Conservation (phyloP, 805 yeast species). For the Saccharomycopsis fermentans region DNA sequence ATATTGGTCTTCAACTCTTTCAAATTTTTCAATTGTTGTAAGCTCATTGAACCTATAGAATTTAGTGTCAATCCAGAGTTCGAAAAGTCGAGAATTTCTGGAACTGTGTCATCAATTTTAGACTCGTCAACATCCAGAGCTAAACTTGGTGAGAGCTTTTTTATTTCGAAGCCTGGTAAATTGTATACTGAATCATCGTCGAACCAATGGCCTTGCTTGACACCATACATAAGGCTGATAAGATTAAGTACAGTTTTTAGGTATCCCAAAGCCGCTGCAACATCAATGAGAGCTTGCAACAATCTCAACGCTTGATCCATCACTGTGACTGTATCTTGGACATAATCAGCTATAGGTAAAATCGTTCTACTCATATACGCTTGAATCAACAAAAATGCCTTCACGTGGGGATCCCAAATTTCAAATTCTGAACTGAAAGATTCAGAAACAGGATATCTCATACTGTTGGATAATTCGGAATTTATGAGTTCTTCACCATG, state of each 20-base stretch:
- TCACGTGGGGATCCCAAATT: constrained; percentile 84
- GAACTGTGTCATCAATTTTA: not conserved
- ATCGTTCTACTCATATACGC: constrained; percentile 64
- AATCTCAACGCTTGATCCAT: constrained; percentile 92
- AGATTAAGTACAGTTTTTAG: constrained; percentile 50
- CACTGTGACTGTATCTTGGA: constrained; percentile 88
- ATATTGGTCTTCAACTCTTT: constrained; percentile 20
- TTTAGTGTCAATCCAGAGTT: constrained; percentile 24
- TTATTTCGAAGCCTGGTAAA: constrained; percentile 18
- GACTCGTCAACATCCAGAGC: not conserved
- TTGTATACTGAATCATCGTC: constrained; percentile 60
- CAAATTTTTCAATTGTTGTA: constrained; percentile 22
- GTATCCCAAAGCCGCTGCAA: constrained; percentile 75
- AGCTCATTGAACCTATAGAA: constrained; percentile 33
- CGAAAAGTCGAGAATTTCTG: constrained; percentile 12
- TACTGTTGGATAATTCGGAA: constrained; percentile 67
- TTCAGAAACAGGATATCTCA: constrained; percentile 44
- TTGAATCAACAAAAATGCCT: constrained; percentile 61
- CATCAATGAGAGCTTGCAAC: constrained; percentile 85
- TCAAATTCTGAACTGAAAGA: constrained; percentile 33
- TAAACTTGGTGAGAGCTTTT: not conserved
- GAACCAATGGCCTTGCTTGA: constrained; percentile 83
- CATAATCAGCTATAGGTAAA: constrained; percentile 88
- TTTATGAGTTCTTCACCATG: constrained; percentile 88
- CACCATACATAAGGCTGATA: constrained; percentile 66